phyloP scores from a whole-genome alignment of 2,329 filamentous ascomycete genomes.

The Whalleya microplaca region DNA sequence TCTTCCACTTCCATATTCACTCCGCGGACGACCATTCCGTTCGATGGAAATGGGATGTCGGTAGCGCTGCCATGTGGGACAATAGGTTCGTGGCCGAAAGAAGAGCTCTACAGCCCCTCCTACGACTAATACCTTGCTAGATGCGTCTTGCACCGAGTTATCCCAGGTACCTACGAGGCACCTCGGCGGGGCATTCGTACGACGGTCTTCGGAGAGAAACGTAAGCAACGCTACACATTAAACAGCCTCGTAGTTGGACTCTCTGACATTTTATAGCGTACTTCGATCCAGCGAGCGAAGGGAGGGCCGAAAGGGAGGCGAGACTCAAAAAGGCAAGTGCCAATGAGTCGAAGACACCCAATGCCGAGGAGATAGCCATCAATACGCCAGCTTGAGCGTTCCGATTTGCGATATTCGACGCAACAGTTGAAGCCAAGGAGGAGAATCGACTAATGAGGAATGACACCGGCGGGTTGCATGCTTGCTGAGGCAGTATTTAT shows the following conservation, averaged over 20 bases:
- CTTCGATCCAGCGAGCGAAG: conserved; percentile 39
- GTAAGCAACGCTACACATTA: conserved; percentile 34
- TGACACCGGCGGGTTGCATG: too few species aligned
- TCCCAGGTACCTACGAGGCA: conserved; percentile 45
- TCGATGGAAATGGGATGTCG: conserved; percentile 53
- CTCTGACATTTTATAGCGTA: conserved; percentile 31
- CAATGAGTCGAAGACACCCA: neutral
- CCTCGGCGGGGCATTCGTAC: conserved; percentile 44
- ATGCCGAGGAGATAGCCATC: conserved; percentile 7
- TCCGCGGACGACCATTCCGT: conserved; percentile 54
- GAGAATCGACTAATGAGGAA: too few species aligned
- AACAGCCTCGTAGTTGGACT: neutral
- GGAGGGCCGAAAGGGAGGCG: conserved; percentile 31
- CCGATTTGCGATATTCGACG: too few species aligned
- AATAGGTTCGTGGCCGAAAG: conserved; percentile 40
- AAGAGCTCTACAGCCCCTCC: neutral
- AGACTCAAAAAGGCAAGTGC: conserved; percentile 25
- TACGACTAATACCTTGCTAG: conserved; percentile 14
- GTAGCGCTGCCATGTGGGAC: conserved; percentile 56
- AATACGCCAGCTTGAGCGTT: too few species aligned
- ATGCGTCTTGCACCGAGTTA: conserved; percentile 45
- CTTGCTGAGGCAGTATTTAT: too few species aligned
- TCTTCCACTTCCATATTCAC: conserved; percentile 51
- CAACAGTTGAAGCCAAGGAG: too few species aligned
- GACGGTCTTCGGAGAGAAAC: conserved; percentile 50